Conservation (phyloP, 73 alveolate genomes). For the Tetrahymena elliotti region DNA sequence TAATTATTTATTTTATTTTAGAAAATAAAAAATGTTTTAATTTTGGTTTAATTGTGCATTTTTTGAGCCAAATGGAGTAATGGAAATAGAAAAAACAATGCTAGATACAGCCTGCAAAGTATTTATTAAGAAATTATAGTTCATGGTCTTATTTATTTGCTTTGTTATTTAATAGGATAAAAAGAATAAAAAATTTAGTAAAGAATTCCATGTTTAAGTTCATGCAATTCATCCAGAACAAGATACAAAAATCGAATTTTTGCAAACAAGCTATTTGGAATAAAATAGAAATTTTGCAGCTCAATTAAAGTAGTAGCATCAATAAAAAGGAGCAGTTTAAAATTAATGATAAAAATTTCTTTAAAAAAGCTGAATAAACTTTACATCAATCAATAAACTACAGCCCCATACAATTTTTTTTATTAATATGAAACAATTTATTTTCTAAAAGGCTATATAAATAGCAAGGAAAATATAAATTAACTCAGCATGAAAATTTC, state of each 20-base stretch:
- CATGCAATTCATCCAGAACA: neutral
- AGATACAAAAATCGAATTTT: neutral
- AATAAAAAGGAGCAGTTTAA: neutral
- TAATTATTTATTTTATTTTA: neutral
- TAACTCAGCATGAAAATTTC: too few species aligned
- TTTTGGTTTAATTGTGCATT: slow-evolving; percentile 84
- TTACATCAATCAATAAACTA: neutral
- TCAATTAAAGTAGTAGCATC: neutral
- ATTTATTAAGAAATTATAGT: neutral
- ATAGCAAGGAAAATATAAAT: too few species aligned
- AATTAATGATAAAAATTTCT: neutral
- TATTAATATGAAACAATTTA: too few species aligned
- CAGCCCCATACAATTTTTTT: too few species aligned
- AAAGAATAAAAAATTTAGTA: neutral
- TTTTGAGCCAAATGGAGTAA: slow-evolving; percentile 53
- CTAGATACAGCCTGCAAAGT: slow-evolving; percentile 74
- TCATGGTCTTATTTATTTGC: neutral
- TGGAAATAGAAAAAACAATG: slow-evolving; percentile 56
- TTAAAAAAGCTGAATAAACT: neutral
- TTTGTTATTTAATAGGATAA: neutral
- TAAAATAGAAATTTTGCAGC: neutral
- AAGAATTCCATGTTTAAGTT: neutral
- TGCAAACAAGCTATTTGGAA: neutral
- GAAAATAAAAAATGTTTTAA: slow-evolving; percentile 58
- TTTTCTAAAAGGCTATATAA: too few species aligned